These are phyloP conservation scores for Neurospora tetraspora DNA, from an alignment of 495 filamentous ascomycete species.

Conservation along the genomic window DNA sequence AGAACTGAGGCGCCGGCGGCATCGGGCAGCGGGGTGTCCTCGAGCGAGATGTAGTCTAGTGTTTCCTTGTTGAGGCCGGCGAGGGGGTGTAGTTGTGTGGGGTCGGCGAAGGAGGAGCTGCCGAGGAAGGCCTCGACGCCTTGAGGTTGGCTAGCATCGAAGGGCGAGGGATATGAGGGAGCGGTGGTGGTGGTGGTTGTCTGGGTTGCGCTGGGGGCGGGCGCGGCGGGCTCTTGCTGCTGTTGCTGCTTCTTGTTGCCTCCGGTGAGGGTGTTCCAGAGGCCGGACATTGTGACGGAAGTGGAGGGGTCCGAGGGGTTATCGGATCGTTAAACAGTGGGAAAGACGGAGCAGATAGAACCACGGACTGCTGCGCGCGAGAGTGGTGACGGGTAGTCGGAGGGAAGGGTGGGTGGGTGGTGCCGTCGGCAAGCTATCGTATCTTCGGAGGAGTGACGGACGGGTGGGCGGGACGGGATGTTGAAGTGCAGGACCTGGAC, in stretches of 20 bases:
- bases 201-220: constrained; percentile 11
- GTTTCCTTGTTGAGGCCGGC: constrained; percentile 85
- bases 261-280: constrained; percentile 84
- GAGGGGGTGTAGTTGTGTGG: constrained; percentile 82
- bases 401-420: background rate
- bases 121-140: constrained; percentile 77
- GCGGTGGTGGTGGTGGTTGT: constrained; percentile 28
- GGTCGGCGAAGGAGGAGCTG: constrained; percentile 63
- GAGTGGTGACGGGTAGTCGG: background rate
- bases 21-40: constrained; percentile 80
- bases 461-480: background rate
- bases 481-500: background rate
- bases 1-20: constrained; percentile 81
- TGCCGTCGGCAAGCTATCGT: constrained; percentile 2
- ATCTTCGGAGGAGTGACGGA: constrained; percentile 2
- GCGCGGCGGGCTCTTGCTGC: constrained; percentile 12
- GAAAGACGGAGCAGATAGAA: background rate
- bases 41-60: constrained; percentile 86
- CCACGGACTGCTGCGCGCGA: background rate
- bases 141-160: constrained; percentile 58
- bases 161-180: constrained; percentile 46
- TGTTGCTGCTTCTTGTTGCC: constrained; percentile 39
- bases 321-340: background rate
- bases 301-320: background rate
- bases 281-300: constrained; percentile 44